Base-by-base conservation (phyloP, 75 land plant genomes). In the Sequoia sempervirens region DNA sequence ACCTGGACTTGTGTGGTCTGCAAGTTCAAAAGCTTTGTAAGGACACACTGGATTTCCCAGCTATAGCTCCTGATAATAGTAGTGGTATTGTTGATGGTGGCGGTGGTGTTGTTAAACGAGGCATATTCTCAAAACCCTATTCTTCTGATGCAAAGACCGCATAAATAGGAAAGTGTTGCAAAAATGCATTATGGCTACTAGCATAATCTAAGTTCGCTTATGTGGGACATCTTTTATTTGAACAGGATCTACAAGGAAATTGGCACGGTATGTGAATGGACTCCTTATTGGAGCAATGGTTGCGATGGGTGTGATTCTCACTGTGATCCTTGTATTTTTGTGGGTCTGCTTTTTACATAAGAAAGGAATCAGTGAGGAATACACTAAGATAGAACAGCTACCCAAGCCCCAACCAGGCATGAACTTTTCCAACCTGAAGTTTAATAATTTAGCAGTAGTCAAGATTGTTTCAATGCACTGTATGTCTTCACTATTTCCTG, bases 1-100 rank as follows among this genome's bases (percentile, higher is more conserved):
- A 96, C 85, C 69, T 88, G 30, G 95, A 94, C 78, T 87, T 95
- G 32, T 96, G 99, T 89, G 99, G 99, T 28, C 84, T 79, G 37
- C 99, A 94, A 89, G 87, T 94, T 69, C 86, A 88, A 66, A 91
- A 89, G 83, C 82, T 81, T 10, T 96, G 99, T 81, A 85, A 88
- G 54, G 89, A 89, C 80, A 84, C 93, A 41, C 68, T 89, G 80
- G 93, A 92, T 46, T 92, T 91, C 82, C 96, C 93, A 79, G 92
- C 86, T 34, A 84, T 91, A 30, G 75, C 91, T 32, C 92, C 93
- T 10, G 88, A 88, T 75, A 84, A 85, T 23, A 82, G 26, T 26
- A 40, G 41, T 82, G 84, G 68, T 70, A 53, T 40, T 26, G 41
- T 26, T 38, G 28, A 32, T 36, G 82, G 76, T 64, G 75, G 12